Conservation (phyloP, 768 basidiomycete genomes). For the Xerocomellus amylosporus region DNA sequence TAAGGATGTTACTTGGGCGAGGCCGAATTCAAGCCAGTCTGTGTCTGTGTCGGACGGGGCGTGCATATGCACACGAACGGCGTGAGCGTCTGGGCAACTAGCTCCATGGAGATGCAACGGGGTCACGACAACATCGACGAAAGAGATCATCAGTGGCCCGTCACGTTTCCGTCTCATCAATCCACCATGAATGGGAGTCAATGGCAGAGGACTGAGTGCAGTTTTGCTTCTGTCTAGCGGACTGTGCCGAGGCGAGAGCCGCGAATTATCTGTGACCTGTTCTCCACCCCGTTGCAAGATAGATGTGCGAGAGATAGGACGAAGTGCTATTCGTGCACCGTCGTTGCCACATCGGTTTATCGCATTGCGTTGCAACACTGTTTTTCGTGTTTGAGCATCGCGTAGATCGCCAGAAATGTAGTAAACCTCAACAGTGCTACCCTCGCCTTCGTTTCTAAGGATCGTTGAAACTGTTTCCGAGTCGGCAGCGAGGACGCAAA, state of each 20-base stretch:
- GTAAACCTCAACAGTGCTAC: slow-evolving; percentile 57
- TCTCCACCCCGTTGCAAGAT: slow-evolving; percentile 21
- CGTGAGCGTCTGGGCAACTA: slow-evolving; percentile 47
- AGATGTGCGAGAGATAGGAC: slow-evolving; percentile 33
- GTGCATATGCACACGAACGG: slow-evolving; percentile 54
- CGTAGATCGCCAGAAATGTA: slow-evolving; percentile 53
- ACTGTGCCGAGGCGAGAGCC: slow-evolving; percentile 20
- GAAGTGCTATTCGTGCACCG: slow-evolving; percentile 57
- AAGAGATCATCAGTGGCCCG: slow-evolving; percentile 61
- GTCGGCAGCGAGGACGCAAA: slow-evolving; percentile 68
- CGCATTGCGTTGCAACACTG: slow-evolving; percentile 58
- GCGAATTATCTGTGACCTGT: slow-evolving; percentile 18
- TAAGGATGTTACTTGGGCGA: slow-evolving; percentile 43
- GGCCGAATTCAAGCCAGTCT: slow-evolving; percentile 77
- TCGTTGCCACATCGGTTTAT: slow-evolving; percentile 60
- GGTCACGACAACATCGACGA: slow-evolving; percentile 52
- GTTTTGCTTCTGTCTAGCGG: slow-evolving; percentile 19
- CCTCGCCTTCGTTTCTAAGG: slow-evolving; percentile 59
- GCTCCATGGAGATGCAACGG: slow-evolving; percentile 36
- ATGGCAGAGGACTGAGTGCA: slow-evolving; percentile 11
- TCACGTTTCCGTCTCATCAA: slow-evolving; percentile 44
- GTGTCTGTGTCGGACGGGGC: slow-evolving; percentile 57
- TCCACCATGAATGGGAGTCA: slow-evolving; percentile 26
- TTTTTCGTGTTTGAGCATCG: slow-evolving; percentile 61
- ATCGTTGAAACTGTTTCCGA: slow-evolving; percentile 54